Percentiles rank a stretch among this genome's conserved stretches.
Conservation (phyloP, 73 alveolate species). For the Stentor coeruleus region DNA sequence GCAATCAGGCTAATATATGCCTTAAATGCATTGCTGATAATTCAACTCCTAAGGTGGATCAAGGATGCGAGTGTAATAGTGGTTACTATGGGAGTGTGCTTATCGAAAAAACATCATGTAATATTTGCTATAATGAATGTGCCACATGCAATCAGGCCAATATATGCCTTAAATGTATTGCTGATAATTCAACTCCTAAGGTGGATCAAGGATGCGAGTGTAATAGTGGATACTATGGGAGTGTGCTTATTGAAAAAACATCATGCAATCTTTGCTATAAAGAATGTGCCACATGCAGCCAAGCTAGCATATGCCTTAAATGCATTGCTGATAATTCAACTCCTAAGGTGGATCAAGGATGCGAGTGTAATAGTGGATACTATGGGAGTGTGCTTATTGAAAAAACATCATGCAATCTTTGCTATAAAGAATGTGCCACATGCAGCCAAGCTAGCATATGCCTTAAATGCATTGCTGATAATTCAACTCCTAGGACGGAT, state of each 20-base stretch:
- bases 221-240: background rate
- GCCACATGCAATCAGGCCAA: background rate
- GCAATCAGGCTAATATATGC: background rate
- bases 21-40: background rate
- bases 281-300: background rate
- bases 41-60: too few species aligned
- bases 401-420: background rate
- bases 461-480: too few species aligned
- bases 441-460: too few species aligned
- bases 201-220: background rate
- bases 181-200: background rate
- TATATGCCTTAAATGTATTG: background rate
- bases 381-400: background rate
- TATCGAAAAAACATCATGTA: background rate
- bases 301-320: background rate
- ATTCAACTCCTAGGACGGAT: too few species aligned
- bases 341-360: background rate
- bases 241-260: background rate
- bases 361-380: background rate
- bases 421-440: background rate
- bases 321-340: background rate
- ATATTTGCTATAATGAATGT: background rate
- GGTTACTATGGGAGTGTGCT: background rate
- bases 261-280: background rate
- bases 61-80: background rate